Conservation (phyloP, 176 grass and related monocot species). For the Tuctoria greenei region DNA sequence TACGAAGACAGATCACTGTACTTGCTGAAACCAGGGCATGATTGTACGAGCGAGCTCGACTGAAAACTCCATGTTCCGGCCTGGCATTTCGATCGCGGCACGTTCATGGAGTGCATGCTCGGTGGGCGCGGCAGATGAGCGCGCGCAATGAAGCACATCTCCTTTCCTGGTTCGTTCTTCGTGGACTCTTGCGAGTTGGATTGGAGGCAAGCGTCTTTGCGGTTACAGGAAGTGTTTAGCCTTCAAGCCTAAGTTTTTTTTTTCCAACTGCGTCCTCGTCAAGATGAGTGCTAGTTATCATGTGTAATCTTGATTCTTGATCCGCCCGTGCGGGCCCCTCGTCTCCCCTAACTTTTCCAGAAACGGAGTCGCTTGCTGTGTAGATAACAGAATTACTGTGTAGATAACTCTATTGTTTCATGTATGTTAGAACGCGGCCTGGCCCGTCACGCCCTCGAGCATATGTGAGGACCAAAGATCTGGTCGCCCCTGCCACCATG, state of each 20-base stretch:
- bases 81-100: conserved; percentile 17
- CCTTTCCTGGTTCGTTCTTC: background rate
- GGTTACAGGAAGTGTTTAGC: background rate
- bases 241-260: conserved; percentile 11
- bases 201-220: background rate
- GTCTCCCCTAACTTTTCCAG: too few relatives aligned
- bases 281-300: background rate
- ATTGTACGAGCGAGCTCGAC: background rate
- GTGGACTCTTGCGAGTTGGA: background rate
- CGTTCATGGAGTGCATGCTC: background rate
- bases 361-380: too few relatives aligned
- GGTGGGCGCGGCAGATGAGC: background rate
- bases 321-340: background rate
- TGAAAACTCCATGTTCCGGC: background rate
- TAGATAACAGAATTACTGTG: too few relatives aligned
- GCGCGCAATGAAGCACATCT: background rate
- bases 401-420: too few relatives aligned
- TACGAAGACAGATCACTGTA: background rate
- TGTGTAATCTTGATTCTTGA: background rate
- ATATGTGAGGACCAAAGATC: too few relatives aligned
- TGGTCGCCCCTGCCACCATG: too few relatives aligned
- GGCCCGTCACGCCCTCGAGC: too few relatives aligned
- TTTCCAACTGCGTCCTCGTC: background rate
- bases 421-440: too few relatives aligned
- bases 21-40: background rate